phyloP scores from a whole-genome alignment of 108 stramenopile species.

The Fistulifera pelliculosa region DNA sequence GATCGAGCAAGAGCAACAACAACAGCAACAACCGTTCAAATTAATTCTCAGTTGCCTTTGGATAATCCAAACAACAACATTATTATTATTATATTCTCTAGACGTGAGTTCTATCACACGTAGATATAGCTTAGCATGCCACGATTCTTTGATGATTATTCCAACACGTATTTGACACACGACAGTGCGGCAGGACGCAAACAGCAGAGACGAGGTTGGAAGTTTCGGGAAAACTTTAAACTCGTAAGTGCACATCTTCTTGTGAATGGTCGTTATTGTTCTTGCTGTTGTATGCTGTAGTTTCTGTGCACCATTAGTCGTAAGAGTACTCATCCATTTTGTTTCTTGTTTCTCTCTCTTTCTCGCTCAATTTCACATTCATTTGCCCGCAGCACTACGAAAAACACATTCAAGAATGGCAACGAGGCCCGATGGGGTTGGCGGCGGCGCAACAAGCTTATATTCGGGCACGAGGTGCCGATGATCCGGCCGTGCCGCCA shows the following conservation, averaged over 20 bases:
- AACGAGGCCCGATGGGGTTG: slow-evolving; percentile 69
- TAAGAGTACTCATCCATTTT: background rate
- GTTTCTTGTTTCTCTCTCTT: background rate
- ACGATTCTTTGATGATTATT: slow-evolving; percentile 88
- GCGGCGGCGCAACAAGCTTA: slow-evolving; percentile 62
- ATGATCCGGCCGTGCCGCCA: slow-evolving; percentile 60
- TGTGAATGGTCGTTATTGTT: too few species aligned
- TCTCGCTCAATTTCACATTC: slow-evolving; percentile 17
- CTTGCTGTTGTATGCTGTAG: slow-evolving; percentile 59
- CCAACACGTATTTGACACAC: slow-evolving; percentile 83
- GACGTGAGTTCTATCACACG: too few species aligned
- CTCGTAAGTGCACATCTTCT: slow-evolving; percentile 36
- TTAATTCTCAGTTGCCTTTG: too few species aligned
- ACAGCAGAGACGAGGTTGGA: slow-evolving; percentile 89
- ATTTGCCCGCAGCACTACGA: slow-evolving; percentile 27
- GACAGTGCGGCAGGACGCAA: slow-evolving; percentile 83
- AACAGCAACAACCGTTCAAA: too few species aligned
- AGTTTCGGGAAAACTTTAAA: slow-evolving; percentile 88
- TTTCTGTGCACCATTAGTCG: background rate
- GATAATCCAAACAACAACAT: too few species aligned
- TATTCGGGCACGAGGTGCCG: slow-evolving; percentile 26
- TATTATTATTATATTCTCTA: too few species aligned
- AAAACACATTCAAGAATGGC: slow-evolving; percentile 46
- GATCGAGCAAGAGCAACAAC: too few species aligned
- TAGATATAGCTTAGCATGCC: slow-evolving; percentile 51